Evolutionary conservation across 371 early-diverging fungal species (phyloP).

Genomic region (Mucor plumbeus): DNA sequence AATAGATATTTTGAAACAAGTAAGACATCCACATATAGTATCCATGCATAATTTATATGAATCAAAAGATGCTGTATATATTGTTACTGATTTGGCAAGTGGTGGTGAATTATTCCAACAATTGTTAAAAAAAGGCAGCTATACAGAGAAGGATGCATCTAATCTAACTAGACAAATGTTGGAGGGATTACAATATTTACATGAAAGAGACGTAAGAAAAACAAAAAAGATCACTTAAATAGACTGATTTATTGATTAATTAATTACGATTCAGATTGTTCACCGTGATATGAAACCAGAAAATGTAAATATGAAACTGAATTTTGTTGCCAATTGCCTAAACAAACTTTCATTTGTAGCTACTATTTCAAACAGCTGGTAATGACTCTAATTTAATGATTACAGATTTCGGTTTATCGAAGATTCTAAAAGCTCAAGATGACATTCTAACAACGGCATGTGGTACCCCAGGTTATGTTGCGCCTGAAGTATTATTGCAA

Average conservation of each 20-base stretch:
- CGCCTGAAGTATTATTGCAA: conserved; percentile 82
- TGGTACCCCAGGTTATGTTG: conserved; percentile 90
- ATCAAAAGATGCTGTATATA: conserved; percentile 78
- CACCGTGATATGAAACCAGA: conserved; percentile 90
- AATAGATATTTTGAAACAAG: conserved; percentile 73
- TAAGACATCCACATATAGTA: conserved; percentile 82
- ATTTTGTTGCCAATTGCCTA: neutral
- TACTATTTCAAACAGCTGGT: conserved; percentile 61
- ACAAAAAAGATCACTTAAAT: neutral
- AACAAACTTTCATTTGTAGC: conserved; percentile 23
- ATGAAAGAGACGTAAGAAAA: conserved; percentile 62
- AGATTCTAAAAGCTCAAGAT: conserved; percentile 71
- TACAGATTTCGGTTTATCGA: conserved; percentile 85
- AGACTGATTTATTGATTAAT: neutral
- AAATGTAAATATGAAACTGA: conserved; percentile 52
- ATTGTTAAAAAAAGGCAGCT: conserved; percentile 75
- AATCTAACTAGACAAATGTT: conserved; percentile 73
- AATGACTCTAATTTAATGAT: conserved; percentile 67
- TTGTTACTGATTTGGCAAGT: conserved; percentile 84
- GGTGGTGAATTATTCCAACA: conserved; percentile 91
- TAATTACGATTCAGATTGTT: conserved; percentile 58
- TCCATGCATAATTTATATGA: conserved; percentile 82
- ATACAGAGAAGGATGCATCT: conserved; percentile 80
- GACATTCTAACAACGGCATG: conserved; percentile 78
- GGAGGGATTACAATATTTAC: conserved; percentile 80